Conservation (phyloP, 768 basidiomycete species). For the Tulasnella sp. region DNA sequence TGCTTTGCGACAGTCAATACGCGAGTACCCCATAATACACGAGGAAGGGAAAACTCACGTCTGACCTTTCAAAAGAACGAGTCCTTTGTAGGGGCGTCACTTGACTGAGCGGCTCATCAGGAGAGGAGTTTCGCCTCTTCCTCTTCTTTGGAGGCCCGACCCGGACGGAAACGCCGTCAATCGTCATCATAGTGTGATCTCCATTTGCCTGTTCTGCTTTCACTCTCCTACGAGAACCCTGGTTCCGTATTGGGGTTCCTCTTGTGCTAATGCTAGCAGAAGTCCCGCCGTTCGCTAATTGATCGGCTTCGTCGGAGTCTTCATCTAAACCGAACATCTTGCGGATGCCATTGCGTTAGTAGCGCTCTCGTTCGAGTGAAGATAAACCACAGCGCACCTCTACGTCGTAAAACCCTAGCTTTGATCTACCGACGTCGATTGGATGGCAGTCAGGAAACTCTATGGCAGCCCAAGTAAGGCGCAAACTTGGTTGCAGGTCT, state of each 20-base stretch:
- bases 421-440: constrained; percentile 40
- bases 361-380: background rate
- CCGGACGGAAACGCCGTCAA: background rate
- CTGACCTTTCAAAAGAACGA: too few relatives aligned
- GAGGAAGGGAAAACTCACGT: background rate
- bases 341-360: background rate
- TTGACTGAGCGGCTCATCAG: background rate
- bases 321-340: background rate
- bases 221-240: background rate
- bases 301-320: background rate
- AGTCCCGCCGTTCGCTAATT: background rate
- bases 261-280: background rate
- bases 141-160: background rate
- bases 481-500: background rate
- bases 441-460: constrained; percentile 50
- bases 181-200: background rate
- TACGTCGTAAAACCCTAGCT: constrained; percentile 62
- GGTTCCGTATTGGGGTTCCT: background rate
- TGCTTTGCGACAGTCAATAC: background rate
- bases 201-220: background rate
- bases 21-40: background rate
- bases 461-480: constrained; percentile 48
- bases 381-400: constrained; percentile 24
- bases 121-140: background rate
- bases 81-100: background rate